Conservation (phyloP, 306 rosid species). For the Rubus parviflorus region DNA sequence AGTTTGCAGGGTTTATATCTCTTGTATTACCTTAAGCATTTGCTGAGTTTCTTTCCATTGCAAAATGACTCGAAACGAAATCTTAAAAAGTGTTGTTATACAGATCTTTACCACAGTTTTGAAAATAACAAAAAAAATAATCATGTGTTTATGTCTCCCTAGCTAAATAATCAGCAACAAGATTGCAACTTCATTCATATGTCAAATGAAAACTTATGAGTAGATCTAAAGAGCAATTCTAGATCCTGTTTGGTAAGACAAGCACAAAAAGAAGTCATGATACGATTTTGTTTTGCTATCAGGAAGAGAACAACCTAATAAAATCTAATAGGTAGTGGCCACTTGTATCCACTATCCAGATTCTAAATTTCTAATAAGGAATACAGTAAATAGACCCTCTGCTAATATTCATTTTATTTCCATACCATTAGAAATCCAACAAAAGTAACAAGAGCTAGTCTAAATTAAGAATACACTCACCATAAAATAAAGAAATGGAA, state of each 20-base stretch:
- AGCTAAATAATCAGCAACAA: neutral
- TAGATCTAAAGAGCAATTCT: neutral
- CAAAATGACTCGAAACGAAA: neutral
- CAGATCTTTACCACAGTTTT: neutral
- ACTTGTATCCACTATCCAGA: neutral
- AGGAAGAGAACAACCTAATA: neutral
- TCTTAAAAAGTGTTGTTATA: neutral
- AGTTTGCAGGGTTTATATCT: neutral
- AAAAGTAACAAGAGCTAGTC: neutral
- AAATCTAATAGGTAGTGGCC: neutral
- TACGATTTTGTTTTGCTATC: neutral
- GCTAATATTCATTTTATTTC: neutral
- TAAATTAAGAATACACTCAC: conserved; percentile 21
- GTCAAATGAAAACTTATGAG: neutral
- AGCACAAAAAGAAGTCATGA: neutral
- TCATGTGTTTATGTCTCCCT: neutral
- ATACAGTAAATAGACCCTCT: neutral
- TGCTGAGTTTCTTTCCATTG: neutral
- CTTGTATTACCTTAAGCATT: neutral
- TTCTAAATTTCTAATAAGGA: neutral
- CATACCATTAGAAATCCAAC: neutral
- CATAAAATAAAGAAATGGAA: conserved; percentile 57
- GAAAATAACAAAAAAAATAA: neutral
- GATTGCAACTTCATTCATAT: neutral
- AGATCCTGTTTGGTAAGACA: neutral